Conservation (phyloP, 495 filamentous ascomycete species). For the Apodospora peruviana region DNA sequence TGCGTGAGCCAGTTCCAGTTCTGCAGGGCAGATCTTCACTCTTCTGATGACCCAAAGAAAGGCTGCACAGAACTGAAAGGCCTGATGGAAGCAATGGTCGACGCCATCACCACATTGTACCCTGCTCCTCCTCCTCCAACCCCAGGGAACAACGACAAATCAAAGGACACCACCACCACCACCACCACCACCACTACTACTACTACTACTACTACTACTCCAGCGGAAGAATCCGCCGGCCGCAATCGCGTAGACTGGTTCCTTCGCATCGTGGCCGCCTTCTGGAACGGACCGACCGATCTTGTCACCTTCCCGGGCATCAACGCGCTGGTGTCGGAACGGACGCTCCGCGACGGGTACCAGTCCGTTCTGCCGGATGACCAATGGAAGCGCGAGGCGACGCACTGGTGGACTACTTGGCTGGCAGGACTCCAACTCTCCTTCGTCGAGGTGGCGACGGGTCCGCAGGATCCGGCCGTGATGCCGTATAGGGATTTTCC, state of each 20-base stretch:
- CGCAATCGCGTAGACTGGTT: not conserved
- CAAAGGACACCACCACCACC: too few species aligned
- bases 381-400: slow-evolving; percentile 7
- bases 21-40: slow-evolving; percentile 4
- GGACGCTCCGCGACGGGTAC: not conserved
- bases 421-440: not conserved
- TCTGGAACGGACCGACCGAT: not conserved
- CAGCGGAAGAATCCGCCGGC: too few species aligned
- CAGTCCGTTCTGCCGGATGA: not conserved
- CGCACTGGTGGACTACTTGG: slow-evolving; percentile 1
- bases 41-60: too few species aligned
- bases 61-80: too few species aligned
- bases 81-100: too few species aligned
- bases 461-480: not conserved
- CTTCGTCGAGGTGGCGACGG: not conserved
- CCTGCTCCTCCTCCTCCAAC: too few species aligned
- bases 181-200: too few species aligned
- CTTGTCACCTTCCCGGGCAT: not conserved
- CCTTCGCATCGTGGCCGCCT: not conserved
- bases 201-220: too few species aligned
- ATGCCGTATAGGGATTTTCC: not conserved
- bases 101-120: too few species aligned
- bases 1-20: slow-evolving; percentile 4
- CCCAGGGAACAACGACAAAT: too few species aligned
- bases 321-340: not conserved